A percentile compares a stretch with the other conserved stretches of the same genome.
These are phyloP conservation scores for Carex myosuroides DNA, from an alignment of 176 grass and related monocot species.

Conservation along the genomic window DNA sequence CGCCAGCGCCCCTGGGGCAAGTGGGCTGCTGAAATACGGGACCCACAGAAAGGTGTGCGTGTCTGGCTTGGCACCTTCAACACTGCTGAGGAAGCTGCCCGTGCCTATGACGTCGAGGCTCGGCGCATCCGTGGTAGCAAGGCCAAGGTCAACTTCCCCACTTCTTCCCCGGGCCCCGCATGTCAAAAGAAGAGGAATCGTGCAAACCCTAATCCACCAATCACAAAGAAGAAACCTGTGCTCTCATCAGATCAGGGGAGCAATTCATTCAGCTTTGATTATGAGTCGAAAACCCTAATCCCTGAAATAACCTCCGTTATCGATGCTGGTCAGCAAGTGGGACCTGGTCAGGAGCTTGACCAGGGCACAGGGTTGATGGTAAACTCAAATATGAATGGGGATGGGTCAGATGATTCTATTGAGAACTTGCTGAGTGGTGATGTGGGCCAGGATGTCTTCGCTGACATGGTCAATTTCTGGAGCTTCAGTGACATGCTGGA, in stretches of 20 bases:
- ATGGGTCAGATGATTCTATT: slow-evolving; percentile 29
- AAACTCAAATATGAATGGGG: slow-evolving; percentile 47
- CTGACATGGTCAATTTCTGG: slow-evolving; percentile 57
- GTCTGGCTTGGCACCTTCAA: slow-evolving; percentile 98
- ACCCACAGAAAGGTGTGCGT: slow-evolving; percentile 85
- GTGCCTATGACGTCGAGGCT: slow-evolving; percentile 89
- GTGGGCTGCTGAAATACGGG: slow-evolving; percentile 99
- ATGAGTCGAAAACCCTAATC: slow-evolving; percentile 43
- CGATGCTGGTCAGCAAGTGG: slow-evolving; percentile 31
- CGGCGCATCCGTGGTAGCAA: slow-evolving; percentile 89
- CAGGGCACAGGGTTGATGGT: slow-evolving; percentile 26
- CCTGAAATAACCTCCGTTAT: slow-evolving; percentile 33
- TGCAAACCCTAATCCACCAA: slow-evolving; percentile 25
- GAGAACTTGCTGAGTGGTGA: slow-evolving; percentile 47
- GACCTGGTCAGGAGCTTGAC: slow-evolving; percentile 16
- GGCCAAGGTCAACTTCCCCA: slow-evolving; percentile 96
- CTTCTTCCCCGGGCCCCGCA: slow-evolving; percentile 5
- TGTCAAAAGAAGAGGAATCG: slow-evolving; percentile 28
- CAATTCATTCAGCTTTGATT: slow-evolving; percentile 53
- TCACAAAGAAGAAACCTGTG: slow-evolving; percentile 34
- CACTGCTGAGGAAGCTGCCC: slow-evolving; percentile 91
- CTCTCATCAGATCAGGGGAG: slow-evolving; percentile 74
- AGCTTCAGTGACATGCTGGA: slow-evolving; percentile 67
- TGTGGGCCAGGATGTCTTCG: slow-evolving; percentile 34
- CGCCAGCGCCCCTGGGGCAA: slow-evolving; percentile 96